These are phyloP conservation scores for Tardiomyces digboiensis DNA, from an alignment of 1,139 yeast genomes.

Conservation along the genomic window DNA sequence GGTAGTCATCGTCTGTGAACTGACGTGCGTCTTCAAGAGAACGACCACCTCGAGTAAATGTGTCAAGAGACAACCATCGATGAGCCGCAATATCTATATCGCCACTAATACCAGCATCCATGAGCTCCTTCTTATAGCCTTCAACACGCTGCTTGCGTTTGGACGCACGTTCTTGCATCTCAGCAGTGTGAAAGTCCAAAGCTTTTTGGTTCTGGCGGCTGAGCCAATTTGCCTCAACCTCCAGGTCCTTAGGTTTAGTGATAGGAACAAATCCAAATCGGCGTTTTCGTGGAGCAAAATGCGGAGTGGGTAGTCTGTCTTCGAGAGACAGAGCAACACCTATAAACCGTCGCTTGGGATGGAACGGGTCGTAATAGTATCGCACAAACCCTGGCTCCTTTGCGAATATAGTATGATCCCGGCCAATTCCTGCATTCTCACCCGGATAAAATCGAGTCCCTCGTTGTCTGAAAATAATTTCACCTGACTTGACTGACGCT, in stretches of 20 bases:
- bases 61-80: conserved; percentile 44
- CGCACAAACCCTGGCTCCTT: conserved; percentile 89
- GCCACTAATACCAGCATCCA: conserved; percentile 24
- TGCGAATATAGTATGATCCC: conserved; percentile 90
- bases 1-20: conserved; percentile 44
- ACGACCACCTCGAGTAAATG: conserved; percentile 39
- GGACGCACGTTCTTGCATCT: conserved; percentile 30
- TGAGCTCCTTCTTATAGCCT: conserved; percentile 19
- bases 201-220: conserved; percentile 54
- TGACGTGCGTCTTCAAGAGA: conserved; percentile 41
- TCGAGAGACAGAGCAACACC: conserved; percentile 73
- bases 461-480: conserved; percentile 87
- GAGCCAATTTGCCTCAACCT: conserved; percentile 46
- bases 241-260: conserved; percentile 40
- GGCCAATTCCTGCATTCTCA: conserved; percentile 77
- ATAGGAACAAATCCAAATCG: conserved; percentile 68
- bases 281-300: conserved; percentile 77
- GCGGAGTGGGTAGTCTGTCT: conserved; percentile 70
- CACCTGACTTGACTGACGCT: conserved; percentile 62
- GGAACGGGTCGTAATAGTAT: conserved; percentile 93
- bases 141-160: conserved; percentile 28
- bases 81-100: conserved; percentile 34
- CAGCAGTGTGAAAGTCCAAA: conserved; percentile 40
- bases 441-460: conserved; percentile 98
- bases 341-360: conserved; percentile 82